phyloP scores from a whole-genome alignment of 139 green algal species.

The Prasinococcaceae sp. region DNA sequence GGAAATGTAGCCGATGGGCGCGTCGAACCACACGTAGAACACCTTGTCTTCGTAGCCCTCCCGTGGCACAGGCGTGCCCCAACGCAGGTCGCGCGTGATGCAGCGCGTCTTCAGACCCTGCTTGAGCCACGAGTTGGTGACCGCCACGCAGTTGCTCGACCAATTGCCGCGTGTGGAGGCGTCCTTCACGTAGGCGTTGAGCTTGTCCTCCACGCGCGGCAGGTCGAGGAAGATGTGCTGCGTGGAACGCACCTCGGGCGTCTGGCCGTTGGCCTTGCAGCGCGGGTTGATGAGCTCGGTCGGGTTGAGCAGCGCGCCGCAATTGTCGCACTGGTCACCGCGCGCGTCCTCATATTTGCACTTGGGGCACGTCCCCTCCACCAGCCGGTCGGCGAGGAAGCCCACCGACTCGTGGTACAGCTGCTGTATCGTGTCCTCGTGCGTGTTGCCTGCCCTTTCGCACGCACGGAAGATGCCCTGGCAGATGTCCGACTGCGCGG shows the following conservation, averaged over 20 bases:
- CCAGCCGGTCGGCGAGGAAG: constrained; percentile 91
- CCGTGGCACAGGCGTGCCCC: constrained; percentile 79
- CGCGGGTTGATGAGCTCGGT: constrained; percentile 79
- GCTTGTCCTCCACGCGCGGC: constrained; percentile 45
- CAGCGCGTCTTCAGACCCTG: constrained; percentile 85
- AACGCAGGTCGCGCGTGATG: constrained; percentile 95
- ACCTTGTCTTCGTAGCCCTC: constrained; percentile 77
- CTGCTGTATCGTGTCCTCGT: constrained; percentile 26
- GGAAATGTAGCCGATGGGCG: constrained; percentile 92
- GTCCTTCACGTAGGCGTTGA: constrained; percentile 19
- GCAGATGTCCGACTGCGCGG: constrained; percentile 49
- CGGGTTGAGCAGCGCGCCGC: constrained; percentile 78
- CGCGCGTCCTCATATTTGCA: constrained; percentile 77
- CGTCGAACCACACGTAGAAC: constrained; percentile 99
- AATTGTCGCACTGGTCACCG: constrained; percentile 84
- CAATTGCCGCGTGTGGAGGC: constrained; percentile 15
- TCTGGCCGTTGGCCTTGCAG: constrained; percentile 66
- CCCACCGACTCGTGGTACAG: constrained; percentile 53
- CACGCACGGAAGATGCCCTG: constrained; percentile 32
- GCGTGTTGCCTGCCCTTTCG: constrained; percentile 3
- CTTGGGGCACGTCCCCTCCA: constrained; percentile 85
- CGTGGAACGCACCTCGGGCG: constrained; percentile 52
- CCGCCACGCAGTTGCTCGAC: constrained; percentile 35
- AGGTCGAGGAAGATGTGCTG: constrained; percentile 92
- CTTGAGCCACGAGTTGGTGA: constrained; percentile 85